These are phyloP conservation scores for Petunia hybrid DNA, from an alignment of 305 asterid genomes.

Conservation along the genomic window DNA sequence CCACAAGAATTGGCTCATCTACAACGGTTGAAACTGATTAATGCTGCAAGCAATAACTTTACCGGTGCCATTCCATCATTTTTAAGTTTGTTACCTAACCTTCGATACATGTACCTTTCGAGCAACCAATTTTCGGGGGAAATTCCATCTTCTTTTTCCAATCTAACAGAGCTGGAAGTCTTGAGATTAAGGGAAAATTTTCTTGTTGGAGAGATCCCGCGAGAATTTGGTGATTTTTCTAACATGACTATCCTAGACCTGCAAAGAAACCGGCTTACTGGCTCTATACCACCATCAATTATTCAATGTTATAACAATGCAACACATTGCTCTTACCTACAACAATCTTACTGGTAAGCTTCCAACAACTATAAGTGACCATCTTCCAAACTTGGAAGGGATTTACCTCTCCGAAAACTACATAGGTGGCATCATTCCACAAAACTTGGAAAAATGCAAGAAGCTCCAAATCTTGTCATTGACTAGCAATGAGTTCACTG, in stretches of 20 bases:
- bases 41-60: slow-evolving; percentile 32
- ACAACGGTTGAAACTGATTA: slow-evolving; percentile 32
- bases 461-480: slow-evolving; percentile 27
- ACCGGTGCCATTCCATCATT: slow-evolving; percentile 39
- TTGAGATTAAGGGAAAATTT: background rate
- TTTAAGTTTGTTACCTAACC: slow-evolving; percentile 31
- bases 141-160: background rate
- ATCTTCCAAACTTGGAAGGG: background rate
- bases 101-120: slow-evolving; percentile 33
- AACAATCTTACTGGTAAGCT: slow-evolving; percentile 32
- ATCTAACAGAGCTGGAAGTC: background rate
- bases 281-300: slow-evolving; percentile 29
- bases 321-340: background rate
- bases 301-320: slow-evolving; percentile 29
- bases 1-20: slow-evolving; percentile 37
- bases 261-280: background rate
- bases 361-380: slow-evolving; percentile 14
- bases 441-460: slow-evolving; percentile 17
- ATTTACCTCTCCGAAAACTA: slow-evolving; percentile 9
- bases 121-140: background rate
- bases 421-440: slow-evolving; percentile 31
- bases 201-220: slow-evolving; percentile 32
- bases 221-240: slow-evolving; percentile 24
- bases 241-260: background rate
- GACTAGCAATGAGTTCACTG: slow-evolving; percentile 27